phyloP scores from a whole-genome alignment of 192 early-diverging fungal genomes.

The Gigaspora rosea region DNA sequence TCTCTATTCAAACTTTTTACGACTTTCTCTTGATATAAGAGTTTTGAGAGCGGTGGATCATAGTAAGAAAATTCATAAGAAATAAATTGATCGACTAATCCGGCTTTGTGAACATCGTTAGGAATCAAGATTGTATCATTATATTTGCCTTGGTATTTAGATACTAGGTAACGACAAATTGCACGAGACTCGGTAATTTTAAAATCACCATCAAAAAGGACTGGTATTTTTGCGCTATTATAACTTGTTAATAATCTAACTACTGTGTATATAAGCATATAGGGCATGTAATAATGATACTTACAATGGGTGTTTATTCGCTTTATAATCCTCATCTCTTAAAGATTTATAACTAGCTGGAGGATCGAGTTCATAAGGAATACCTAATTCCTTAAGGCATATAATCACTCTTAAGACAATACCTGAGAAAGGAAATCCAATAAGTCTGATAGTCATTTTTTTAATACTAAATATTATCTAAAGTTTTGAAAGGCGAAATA shows the following conservation, averaged over 20 bases:
- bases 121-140: conserved; percentile 37
- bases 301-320: conserved; percentile 42
- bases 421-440: conserved; percentile 34
- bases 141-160: conserved; percentile 29
- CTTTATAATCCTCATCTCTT: conserved; percentile 38
- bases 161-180: conserved; percentile 41
- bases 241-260: neutral
- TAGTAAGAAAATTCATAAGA: conserved; percentile 31
- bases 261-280: too few relatives aligned
- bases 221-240: conserved; percentile 42
- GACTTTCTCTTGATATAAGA: conserved; percentile 11
- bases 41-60: neutral
- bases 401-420: conserved; percentile 35
- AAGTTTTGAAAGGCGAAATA: too few relatives aligned
- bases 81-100: conserved; percentile 40
- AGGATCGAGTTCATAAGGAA: conserved; percentile 37
- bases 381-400: conserved; percentile 36
- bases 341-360: conserved; percentile 29
- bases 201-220: conserved; percentile 41
- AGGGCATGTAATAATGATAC: neutral
- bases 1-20: neutral
- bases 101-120: conserved; percentile 30
- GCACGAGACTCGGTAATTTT: conserved; percentile 44
- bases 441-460: conserved; percentile 27
- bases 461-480: too few relatives aligned